phyloP scores from a whole-genome alignment of 208 protist species.

The Leishmania amazonensis region DNA sequence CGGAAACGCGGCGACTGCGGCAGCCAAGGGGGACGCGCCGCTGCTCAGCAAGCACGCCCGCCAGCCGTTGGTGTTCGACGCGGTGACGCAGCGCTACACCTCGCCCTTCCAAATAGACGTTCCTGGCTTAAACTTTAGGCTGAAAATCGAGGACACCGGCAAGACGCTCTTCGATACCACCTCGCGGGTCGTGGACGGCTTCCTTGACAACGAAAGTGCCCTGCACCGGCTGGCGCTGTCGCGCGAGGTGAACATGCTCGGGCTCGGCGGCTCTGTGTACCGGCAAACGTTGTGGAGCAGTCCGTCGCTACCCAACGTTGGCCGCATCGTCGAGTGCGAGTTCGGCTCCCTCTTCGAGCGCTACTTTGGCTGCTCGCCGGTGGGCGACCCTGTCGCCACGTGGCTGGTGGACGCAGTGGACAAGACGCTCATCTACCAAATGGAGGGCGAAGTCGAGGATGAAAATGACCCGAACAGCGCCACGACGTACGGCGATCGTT shows the following conservation, averaged over 20 bases:
- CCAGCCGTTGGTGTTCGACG: slow-evolving; percentile 47
- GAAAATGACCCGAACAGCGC: slow-evolving; percentile 90
- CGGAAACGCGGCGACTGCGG: slow-evolving; percentile 9
- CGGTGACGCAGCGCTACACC: slow-evolving; percentile 40
- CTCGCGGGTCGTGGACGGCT: slow-evolving; percentile 67
- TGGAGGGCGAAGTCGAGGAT: slow-evolving; percentile 90
- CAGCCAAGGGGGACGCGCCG: not conserved
- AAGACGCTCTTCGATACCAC: slow-evolving; percentile 55
- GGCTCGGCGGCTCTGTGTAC: slow-evolving; percentile 80
- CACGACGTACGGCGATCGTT: slow-evolving; percentile 84
- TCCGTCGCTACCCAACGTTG: slow-evolving; percentile 71
- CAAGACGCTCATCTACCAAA: slow-evolving; percentile 77
- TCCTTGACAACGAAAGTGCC: slow-evolving; percentile 86
- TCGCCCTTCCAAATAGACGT: slow-evolving; percentile 58
- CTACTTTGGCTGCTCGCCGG: slow-evolving; percentile 66
- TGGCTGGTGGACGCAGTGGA: slow-evolving; percentile 78
- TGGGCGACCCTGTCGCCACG: slow-evolving; percentile 64
- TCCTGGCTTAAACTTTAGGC: slow-evolving; percentile 57
- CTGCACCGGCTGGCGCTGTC: slow-evolving; percentile 69
- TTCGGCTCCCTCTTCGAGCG: slow-evolving; percentile 66
- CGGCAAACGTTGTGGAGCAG: slow-evolving; percentile 80
- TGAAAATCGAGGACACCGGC: slow-evolving; percentile 67
- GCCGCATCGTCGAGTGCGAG: slow-evolving; percentile 43
- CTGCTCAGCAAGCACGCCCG: not conserved
- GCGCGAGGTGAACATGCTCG: slow-evolving; percentile 86